Conservation (phyloP, 1,284 basidiomycete genomes). For the Marasmius oreades region DNA sequence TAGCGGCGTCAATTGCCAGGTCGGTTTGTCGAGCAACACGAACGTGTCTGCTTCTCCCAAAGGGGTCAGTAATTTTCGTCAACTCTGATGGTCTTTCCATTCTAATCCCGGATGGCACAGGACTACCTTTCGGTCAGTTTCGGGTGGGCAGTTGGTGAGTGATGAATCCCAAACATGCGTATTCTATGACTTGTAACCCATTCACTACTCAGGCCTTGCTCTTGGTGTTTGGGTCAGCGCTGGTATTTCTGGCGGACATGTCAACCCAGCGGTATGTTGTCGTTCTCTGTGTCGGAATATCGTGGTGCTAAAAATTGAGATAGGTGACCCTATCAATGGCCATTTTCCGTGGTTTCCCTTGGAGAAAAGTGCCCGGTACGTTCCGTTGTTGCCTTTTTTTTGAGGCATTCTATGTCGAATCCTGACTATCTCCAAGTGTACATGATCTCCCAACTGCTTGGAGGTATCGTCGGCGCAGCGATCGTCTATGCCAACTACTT, state of each 20-base stretch:
- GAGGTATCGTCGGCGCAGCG: constrained; percentile 64
- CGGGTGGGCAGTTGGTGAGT: constrained; percentile 60
- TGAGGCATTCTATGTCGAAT: not conserved
- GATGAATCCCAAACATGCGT: not conserved
- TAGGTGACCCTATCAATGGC: constrained; percentile 57
- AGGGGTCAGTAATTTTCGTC: constrained; percentile 43
- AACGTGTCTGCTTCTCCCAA: constrained; percentile 50
- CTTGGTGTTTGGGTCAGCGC: constrained; percentile 62
- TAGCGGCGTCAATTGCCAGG: constrained; percentile 57
- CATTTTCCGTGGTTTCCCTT: constrained; percentile 66
- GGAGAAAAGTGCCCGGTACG: constrained; percentile 58
- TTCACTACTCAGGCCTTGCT: constrained; percentile 26
- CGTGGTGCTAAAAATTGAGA: not conserved
- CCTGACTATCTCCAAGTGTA: not conserved
- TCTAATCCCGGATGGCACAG: constrained; percentile 28
- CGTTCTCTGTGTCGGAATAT: not conserved
- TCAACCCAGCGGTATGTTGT: constrained; percentile 64
- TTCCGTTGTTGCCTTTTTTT: not conserved
- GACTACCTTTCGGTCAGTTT: constrained; percentile 51
- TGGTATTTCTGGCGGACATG: constrained; percentile 68
- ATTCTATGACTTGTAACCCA: constrained; percentile 3
- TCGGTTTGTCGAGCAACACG: constrained; percentile 45
- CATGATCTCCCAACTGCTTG: constrained; percentile 33
- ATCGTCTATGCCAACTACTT: constrained; percentile 76
- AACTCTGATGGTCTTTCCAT: not conserved